Conservation (phyloP, 805 yeast species). For the Grigorovia transvaalensis region DNA sequence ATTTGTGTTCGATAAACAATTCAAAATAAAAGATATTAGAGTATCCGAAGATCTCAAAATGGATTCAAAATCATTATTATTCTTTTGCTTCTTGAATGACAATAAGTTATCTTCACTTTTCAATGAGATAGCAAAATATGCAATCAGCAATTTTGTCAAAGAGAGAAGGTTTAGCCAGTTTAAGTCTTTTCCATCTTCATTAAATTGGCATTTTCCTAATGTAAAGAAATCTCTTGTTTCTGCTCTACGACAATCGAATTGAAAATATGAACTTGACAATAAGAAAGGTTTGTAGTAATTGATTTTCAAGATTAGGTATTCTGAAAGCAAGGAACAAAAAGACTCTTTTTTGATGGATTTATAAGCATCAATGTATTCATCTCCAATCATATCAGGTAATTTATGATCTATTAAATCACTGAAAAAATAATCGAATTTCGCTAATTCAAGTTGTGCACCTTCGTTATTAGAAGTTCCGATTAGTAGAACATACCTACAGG, state of each 20-base stretch:
- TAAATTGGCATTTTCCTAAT: constrained; percentile 12
- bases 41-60: constrained; percentile 10
- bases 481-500: constrained; percentile 29
- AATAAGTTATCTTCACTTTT: constrained; percentile 2
- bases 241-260: background rate
- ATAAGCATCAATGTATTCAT: constrained; percentile 1
- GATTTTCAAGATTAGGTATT: constrained; percentile 12
- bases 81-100: constrained; percentile 17
- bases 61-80: constrained; percentile 5
- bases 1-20: constrained; percentile 8
- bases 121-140: constrained; percentile 8
- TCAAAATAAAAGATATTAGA: constrained; percentile 11
- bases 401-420: constrained; percentile 30
- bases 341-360: background rate
- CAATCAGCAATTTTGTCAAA: constrained; percentile 9
- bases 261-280: background rate
- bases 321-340: constrained; percentile 3
- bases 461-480: constrained; percentile 35
- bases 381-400: constrained; percentile 15
- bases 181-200: constrained; percentile 2
- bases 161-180: constrained; percentile 17
- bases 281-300: constrained; percentile 7
- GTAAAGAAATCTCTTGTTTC: constrained; percentile 3
- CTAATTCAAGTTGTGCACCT: constrained; percentile 34
- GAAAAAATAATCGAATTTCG: constrained; percentile 37